Evolutionary conservation across 257 asterid genomes (phyloP), one percentile per base, ranked within the genome.

Genomic region (Gardenia jasminoides): DNA sequence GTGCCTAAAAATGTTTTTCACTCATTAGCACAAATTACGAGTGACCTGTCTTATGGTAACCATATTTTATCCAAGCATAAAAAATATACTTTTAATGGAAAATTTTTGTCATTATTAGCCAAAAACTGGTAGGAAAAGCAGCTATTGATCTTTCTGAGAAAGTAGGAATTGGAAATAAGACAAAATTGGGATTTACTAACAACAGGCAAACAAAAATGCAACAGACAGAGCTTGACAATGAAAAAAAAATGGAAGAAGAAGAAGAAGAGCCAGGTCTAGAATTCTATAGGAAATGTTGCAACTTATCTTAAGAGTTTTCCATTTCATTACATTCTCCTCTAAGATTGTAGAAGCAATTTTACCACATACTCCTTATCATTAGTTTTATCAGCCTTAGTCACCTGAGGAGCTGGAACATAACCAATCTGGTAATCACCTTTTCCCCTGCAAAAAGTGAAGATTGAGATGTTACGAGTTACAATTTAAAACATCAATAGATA

Each of bases 381-480:
- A 74, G 56, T 80, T 76, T 87, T 85, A 79, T 95, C 98, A 13
- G 98, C 97, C 76, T 90, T 97, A 33, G 97, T 90, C 77, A 86
- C 85, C 72, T 97, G 89, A 22, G 98, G 89, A 86, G 98, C 94
- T 73, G 98, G 97, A 31, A 83, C 84, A 56, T 76, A 95, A 48
- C 93, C 98, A 83, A 92, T 89, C 66, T 93, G 90, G 83, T 91
- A 86, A 77, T 93, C 97, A 66, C 97, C 97, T 87, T 87, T 86
- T 52, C 97, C 98, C 94, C 98, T 95, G 89, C 48, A 76, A 79
- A 44, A 61, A 31, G 61, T 43, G 67, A 68, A 28, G 12, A 58
- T 7, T 12, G 17, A 33, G 48, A 10, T 31, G 15, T 39, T 58
- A 22, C 20, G 33, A 16, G n/a, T 33, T 31, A 33, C 17, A 6